Percentiles rank a stretch among this genome's conserved stretches.
These are phyloP conservation scores for Cordyceps militaris DNA, from an alignment of 2,329 filamentous ascomycete species.

Conservation along the genomic window DNA sequence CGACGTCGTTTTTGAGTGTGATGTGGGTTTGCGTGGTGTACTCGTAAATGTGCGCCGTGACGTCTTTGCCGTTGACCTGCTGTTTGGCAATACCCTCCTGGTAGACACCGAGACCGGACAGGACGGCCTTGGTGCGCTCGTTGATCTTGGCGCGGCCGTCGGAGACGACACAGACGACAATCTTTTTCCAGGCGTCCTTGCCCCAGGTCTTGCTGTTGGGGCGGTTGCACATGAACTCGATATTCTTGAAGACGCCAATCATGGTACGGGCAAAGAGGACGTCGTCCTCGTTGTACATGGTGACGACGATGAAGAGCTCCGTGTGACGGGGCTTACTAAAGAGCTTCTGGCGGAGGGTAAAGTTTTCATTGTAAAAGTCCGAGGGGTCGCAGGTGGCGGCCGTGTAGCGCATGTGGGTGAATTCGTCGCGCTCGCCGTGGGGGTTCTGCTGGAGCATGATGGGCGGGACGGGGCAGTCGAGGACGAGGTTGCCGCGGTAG, in stretches of 20 bases:
- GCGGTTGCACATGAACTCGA: constrained; percentile 94
- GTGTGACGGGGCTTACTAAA: constrained; percentile 91
- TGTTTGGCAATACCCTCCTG: constrained; percentile 98
- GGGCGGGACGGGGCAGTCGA: constrained; percentile 93
- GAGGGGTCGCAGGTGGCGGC: constrained; percentile 90
- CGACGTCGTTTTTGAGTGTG: constrained; percentile 83
- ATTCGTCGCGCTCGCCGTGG: constrained; percentile 86
- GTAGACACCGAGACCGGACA: constrained; percentile 92
- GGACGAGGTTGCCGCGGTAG: constrained; percentile 92
- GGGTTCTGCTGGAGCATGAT: constrained; percentile 79
- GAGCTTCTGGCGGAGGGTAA: constrained; percentile 83
- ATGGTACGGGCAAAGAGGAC: constrained; percentile 91
- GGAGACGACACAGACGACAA: constrained; percentile 95
- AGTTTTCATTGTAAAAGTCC: constrained; percentile 81
- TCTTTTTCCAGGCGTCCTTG: constrained; percentile 98
- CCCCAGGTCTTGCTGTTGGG: constrained; percentile 96
- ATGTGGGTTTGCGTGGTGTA: constrained; percentile 84
- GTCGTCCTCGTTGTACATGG: constrained; percentile 99
- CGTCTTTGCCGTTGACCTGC: constrained; percentile 92
- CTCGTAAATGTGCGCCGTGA: constrained; percentile 96
- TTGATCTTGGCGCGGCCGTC: constrained; percentile 98
- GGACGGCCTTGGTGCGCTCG: constrained; percentile 75
- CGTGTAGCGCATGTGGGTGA: constrained; percentile 87
- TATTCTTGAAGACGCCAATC: constrained; percentile 97
- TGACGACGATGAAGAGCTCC: constrained; percentile 92